Evolutionary conservation across 192 early-diverging fungal species (phyloP).

Genomic region (Helicostylum pulchrum): DNA sequence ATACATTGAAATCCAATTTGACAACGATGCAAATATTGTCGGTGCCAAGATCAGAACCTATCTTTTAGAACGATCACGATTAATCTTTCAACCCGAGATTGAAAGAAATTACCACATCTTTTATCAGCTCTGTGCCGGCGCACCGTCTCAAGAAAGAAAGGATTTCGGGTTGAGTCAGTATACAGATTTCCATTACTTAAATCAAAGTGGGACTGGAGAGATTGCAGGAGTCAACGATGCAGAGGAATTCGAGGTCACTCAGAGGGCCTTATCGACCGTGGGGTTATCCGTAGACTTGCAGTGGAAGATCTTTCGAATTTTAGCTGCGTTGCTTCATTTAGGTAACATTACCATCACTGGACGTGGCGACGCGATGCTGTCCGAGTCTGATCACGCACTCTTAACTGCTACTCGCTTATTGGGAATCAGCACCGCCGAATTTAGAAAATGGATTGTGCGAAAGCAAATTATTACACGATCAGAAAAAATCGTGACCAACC

Average conservation of each 20-base stretch:
- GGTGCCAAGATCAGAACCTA: conserved; percentile 96
- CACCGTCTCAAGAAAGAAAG: conserved; percentile 75
- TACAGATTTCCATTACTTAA: conserved; percentile 79
- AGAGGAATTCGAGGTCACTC: conserved; percentile 86
- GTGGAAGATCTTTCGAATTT: conserved; percentile 84
- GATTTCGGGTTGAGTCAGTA: conserved; percentile 73
- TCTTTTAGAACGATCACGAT: conserved; percentile 90
- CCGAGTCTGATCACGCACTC: conserved; percentile 75
- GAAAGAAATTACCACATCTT: conserved; percentile 99
- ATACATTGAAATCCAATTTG: conserved; percentile 96
- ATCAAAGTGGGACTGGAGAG: conserved; percentile 75
- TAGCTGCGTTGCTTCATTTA: conserved; percentile 93
- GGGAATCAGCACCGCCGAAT: conserved; percentile 72
- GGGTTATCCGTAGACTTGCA: conserved; percentile 81
- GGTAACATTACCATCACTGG: conserved; percentile 91
- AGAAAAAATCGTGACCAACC: conserved; percentile 88
- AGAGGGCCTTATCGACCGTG: conserved; percentile 79
- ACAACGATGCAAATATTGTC: conserved; percentile 77
- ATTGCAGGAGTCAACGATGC: conserved; percentile 91
- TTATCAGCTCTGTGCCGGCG: conserved; percentile 95
- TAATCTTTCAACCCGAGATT: conserved; percentile 88
- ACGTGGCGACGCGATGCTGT: conserved; percentile 64
- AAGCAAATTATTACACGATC: conserved; percentile 90
- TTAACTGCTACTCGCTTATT: conserved; percentile 65
- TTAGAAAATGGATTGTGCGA: conserved; percentile 95